Conservation (phyloP, 2,329 filamentous ascomycete species). For the Cercospora berteroae region DNA sequence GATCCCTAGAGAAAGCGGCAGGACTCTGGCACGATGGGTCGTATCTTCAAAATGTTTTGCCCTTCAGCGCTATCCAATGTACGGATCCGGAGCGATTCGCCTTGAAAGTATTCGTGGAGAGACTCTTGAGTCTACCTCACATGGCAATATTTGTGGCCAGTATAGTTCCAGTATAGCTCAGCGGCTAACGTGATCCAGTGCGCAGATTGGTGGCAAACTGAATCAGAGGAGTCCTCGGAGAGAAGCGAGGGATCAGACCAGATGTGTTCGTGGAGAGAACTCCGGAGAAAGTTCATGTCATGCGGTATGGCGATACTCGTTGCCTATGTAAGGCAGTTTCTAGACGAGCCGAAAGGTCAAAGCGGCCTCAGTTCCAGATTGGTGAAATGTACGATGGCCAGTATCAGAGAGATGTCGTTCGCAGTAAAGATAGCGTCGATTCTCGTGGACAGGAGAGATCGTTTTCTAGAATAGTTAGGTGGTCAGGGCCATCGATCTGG, state of each 20-base stretch:
- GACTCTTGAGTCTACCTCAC: background rate
- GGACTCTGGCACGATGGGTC: background rate
- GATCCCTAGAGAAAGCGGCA: background rate
- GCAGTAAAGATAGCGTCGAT: background rate
- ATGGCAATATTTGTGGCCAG: background rate
- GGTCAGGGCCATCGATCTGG: background rate
- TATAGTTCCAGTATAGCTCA: background rate
- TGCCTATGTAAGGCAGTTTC: too few species aligned
- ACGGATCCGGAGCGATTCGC: background rate
- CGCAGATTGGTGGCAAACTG: background rate
- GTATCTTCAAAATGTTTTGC: background rate
- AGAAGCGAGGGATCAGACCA: background rate
- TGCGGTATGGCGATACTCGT: too few species aligned
- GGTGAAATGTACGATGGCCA: background rate
- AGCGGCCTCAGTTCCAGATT: background rate
- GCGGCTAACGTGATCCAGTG: background rate
- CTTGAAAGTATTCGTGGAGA: background rate
- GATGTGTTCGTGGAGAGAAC: background rate
- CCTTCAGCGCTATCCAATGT: background rate
- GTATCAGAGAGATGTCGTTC: background rate
- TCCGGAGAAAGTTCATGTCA: too few species aligned
- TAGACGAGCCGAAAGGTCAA: background rate
- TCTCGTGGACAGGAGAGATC: background rate
- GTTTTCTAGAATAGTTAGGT: background rate
- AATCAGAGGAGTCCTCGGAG: background rate